Evolutionary conservation across 176 grass and related monocot species (phyloP), one percentile per base, ranked within the genome.

Genomic region (Chloris gayana): DNA sequence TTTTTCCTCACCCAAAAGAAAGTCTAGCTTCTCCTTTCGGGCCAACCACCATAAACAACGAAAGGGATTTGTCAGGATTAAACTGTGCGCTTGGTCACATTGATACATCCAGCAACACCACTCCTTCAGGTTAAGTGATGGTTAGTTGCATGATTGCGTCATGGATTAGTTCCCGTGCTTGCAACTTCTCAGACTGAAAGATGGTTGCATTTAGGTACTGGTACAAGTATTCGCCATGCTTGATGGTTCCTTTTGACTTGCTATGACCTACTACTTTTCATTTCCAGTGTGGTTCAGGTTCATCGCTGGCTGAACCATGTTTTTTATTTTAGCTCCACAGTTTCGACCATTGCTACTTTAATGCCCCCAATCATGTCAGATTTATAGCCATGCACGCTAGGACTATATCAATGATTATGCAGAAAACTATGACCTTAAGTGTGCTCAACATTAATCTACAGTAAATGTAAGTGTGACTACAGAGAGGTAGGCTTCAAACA

Each of bases 11-110:
- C 5, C 17, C 10, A 2, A 37, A 37, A 13, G 13, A 69, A 83
- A 9, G 47, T 67, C 54, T 4, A 51, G 49, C 46, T 60, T 26
- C 64, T 34, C 33, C 68, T 85, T 79, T 85, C 75, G 34, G 83
- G 69, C 35, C 64, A 76, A 81, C 87, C 49, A 35, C 77, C 85
- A n/a, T n/a, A n/a, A n/a, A n/a, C 82, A 56, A 21, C 64, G 76
- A 69, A 69, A 75, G 54, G 17, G 62, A 45, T 74, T 47, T 73
- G 30, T 64, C 74, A 60, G 38, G 29, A 12, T 37, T n/a, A n/a
- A 51, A 70, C 32, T 63, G 41, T 78, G 71, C 67, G n/a, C n/a
- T 85, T 34, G 46, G 50, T 59, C 22, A 56, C 31, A 82, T 26
- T 0, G n/a, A 67, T 29, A 69, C 69, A 74, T 15, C 21, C 38